These are phyloP conservation scores for Mucor indicus DNA, from an alignment of 371 early-diverging fungal species.

Conservation along the genomic window DNA sequence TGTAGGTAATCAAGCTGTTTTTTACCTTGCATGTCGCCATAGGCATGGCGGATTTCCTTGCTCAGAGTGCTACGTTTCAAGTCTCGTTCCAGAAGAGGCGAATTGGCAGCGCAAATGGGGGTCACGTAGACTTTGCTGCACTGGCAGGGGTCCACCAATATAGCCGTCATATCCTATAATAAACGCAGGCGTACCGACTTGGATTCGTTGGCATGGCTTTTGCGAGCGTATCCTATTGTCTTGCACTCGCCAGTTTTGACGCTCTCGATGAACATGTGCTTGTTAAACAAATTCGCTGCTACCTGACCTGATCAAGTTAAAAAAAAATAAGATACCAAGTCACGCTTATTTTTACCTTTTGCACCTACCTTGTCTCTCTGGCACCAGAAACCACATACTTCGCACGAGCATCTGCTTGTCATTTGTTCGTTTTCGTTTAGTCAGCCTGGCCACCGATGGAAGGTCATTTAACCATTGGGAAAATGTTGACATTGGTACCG, in stretches of 20 bases:
- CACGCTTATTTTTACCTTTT: neutral
- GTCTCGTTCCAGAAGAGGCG: constrained; percentile 5
- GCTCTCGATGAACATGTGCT: constrained; percentile 2
- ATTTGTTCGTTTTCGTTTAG: constrained; percentile 2
- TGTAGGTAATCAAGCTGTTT: neutral
- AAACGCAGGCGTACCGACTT: constrained; percentile 3
- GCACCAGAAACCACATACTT: constrained; percentile 1
- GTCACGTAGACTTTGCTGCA: constrained; percentile 1
- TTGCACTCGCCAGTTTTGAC: constrained; percentile 1
- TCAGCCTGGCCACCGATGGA: neutral
- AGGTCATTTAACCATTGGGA: constrained; percentile 2
- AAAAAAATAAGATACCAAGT: neutral
- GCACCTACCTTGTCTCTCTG: neutral
- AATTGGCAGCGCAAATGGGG: constrained; percentile 1
- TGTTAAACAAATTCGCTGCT: constrained; percentile 4
- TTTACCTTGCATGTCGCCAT: neutral
- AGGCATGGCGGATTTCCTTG: neutral
- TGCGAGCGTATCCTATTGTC: constrained; percentile 6
- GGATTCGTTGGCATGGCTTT: constrained; percentile 1
- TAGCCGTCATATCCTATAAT: constrained; percentile 1
- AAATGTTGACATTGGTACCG: constrained; percentile 1
- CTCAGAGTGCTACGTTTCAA: neutral
- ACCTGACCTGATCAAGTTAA: neutral
- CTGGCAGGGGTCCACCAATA: constrained; percentile 1
- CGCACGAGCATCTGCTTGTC: constrained; percentile 1